Conservation (phyloP, 495 filamentous ascomycete species). For the Penicillium cataractarum region DNA sequence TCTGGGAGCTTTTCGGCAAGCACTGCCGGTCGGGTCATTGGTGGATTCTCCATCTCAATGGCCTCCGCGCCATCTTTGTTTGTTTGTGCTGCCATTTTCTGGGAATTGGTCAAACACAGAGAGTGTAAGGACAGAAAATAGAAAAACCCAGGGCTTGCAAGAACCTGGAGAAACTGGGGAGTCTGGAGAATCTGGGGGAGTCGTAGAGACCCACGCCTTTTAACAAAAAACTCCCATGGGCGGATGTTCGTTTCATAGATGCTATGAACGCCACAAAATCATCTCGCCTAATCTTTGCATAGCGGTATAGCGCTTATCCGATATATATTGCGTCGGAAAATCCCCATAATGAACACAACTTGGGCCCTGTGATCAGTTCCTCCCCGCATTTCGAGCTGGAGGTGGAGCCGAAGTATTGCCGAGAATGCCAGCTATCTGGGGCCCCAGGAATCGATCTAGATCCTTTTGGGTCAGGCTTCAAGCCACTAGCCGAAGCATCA, state of each 20-base stretch:
- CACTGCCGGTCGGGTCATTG: background rate
- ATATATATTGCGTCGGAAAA: background rate
- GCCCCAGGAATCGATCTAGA: background rate
- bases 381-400: background rate
- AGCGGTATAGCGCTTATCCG: background rate
- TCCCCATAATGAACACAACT: background rate
- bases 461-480: background rate
- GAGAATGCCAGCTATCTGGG: background rate
- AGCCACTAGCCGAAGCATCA: background rate
- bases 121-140: background rate
- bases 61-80: background rate
- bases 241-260: background rate
- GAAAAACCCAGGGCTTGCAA: background rate
- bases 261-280: background rate
- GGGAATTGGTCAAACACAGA: background rate
- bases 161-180: background rate
- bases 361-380: background rate
- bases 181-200: background rate
- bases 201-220: background rate
- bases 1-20: background rate
- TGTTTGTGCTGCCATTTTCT: background rate
- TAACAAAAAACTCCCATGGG: background rate
- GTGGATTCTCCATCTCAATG: background rate
- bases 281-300: background rate
- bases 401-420: background rate